Evolutionary conservation across 768 basidiomycete genomes (phyloP), one percentile per base, ranked within the genome.

Genomic region (Cyathus striatus): DNA sequence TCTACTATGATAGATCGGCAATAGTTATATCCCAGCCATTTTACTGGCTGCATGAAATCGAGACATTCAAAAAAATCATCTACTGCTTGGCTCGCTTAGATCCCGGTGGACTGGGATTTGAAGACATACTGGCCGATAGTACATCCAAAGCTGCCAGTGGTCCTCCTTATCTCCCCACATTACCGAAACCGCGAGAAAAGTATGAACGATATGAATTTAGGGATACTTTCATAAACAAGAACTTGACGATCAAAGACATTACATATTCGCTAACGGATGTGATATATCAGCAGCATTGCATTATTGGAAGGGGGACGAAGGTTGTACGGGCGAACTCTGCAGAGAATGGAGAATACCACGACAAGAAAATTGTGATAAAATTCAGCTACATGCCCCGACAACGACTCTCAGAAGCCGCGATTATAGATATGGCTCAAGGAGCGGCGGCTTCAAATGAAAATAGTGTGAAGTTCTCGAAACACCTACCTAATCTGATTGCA

Each of bases 291-390:
- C n/a, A n/a, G n/a, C 46, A 48, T 24, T 37, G 4, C 6, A 32
- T 48, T 21, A 48, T 48, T 34, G 46, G 46, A 23, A 43, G 43
- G 7, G 43, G 46, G 12, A 44, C 43, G 6, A 44, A 43, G 23
- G 46, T 48, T 17, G 21, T 48, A 6, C 35, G 38, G 14, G 46
- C 44, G 6, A 25, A 44, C 22, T 21, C 21, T 4, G 21, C 38
- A 27, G 22, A 42, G 7, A 18, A 16, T 14, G 13, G 17, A 21
- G 25, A 26, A 17, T 42, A 30, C 26, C 16, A 9, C 26, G 24
- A 4, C 41, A 32, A 40, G 21, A 14, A 35, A 27, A 23, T 40
- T 27, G 23, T 45, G 21, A 43, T 48, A 13, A 48, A 48, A 23
- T 39, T 48, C 43, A 48, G 46, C 43, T 48, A 21, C 2, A 22